Conservation (phyloP, 1,284 basidiomycete species). For the Ustilago tritici region DNA sequence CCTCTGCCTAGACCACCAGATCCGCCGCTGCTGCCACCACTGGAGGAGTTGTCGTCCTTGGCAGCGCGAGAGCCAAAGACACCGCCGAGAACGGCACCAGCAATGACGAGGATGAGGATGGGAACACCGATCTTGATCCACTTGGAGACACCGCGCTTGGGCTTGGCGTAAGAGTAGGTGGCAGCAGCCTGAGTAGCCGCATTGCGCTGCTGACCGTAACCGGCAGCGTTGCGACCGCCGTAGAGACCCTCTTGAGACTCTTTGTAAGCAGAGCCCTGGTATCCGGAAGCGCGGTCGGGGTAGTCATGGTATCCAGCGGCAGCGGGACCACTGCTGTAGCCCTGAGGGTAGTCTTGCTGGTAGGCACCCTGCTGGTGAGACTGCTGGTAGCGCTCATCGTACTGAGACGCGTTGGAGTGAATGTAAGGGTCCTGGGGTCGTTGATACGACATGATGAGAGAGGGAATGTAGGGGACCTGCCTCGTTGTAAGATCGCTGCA, state of each 20-base stretch:
- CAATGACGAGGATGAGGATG: constrained; percentile 68
- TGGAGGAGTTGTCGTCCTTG: constrained; percentile 70
- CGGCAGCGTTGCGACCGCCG: constrained; percentile 28
- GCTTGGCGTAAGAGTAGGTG: constrained; percentile 64
- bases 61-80: constrained; percentile 76
- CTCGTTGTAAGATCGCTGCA: constrained; percentile 21
- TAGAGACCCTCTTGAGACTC: constrained; percentile 43
- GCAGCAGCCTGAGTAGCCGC: constrained; percentile 49
- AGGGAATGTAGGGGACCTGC: constrained; percentile 18
- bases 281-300: constrained; percentile 44
- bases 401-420: constrained; percentile 65
- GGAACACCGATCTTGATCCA: constrained; percentile 64
- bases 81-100: constrained; percentile 79
- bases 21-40: constrained; percentile 64
- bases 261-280: constrained; percentile 48
- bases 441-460: constrained; percentile 58
- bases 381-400: constrained; percentile 62
- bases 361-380: constrained; percentile 28
- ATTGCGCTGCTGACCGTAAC: constrained; percentile 27
- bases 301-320: constrained; percentile 50
- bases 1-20: constrained; percentile 56
- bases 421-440: constrained; percentile 62
- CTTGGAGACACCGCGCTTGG: constrained; percentile 59
- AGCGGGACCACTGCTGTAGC: constrained; percentile 20
- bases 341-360: constrained; percentile 26